Conservation (phyloP, 768 basidiomycete species). For the Collybiopsis luxurians region DNA sequence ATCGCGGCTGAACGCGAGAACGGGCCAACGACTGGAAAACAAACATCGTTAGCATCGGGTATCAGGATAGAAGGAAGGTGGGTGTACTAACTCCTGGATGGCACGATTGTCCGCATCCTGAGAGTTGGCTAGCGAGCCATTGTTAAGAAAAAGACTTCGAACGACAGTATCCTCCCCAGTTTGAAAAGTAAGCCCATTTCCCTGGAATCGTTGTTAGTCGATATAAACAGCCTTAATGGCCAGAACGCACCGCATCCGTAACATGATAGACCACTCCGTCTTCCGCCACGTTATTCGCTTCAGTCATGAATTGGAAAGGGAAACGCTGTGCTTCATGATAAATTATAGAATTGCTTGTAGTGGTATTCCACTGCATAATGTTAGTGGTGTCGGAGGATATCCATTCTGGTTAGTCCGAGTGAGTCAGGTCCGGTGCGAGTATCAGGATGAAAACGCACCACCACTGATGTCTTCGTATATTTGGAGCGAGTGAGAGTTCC, state of each 20-base stretch:
- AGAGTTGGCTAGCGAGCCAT: background rate
- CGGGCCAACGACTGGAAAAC: conserved; percentile 4
- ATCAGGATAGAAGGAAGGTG: background rate
- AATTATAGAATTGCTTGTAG: background rate
- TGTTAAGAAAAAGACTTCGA: conserved; percentile 8
- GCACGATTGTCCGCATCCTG: conserved; percentile 10
- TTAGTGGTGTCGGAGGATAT: conserved; percentile 2
- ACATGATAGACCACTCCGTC: conserved; percentile 13
- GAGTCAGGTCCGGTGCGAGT: background rate
- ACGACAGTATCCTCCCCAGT: conserved; percentile 9
- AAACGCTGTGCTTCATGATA: conserved; percentile 9
- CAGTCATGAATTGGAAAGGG: conserved; percentile 6
- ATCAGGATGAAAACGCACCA: conserved; percentile 15
- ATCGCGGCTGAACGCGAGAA: conserved; percentile 12
- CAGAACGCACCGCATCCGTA: background rate
- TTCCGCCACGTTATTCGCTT: conserved; percentile 10
- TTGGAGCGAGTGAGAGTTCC: conserved; percentile 20
- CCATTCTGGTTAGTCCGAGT: conserved; percentile 11
- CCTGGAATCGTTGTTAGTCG: background rate
- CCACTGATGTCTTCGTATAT: conserved; percentile 26
- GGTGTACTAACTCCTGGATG: background rate
- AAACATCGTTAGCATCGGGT: background rate
- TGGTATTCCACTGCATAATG: conserved; percentile 12
- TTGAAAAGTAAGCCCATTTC: conserved; percentile 4
- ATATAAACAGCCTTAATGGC: background rate